These are phyloP conservation scores for Rhipidocladum racemiflorum DNA, from an alignment of 176 grass and related monocot genomes.

Conservation along the genomic window DNA sequence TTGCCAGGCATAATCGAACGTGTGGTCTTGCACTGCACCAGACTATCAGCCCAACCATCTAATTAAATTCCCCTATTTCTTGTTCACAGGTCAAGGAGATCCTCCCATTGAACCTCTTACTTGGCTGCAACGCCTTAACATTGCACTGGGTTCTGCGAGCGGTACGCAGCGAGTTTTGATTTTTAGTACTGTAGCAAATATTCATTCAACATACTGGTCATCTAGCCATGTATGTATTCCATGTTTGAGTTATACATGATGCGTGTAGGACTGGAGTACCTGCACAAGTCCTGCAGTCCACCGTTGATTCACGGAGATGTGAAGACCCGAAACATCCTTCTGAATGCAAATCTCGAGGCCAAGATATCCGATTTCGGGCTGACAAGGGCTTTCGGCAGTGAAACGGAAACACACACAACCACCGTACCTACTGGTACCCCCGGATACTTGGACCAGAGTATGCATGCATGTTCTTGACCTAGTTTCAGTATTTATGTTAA, in stretches of 20 bases:
- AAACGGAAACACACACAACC: slow-evolving; percentile 2
- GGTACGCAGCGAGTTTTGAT: slow-evolving; percentile 2
- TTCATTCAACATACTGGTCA: too few species aligned
- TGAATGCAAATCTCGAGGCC: neutral
- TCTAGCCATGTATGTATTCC: too few species aligned
- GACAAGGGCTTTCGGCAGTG: neutral
- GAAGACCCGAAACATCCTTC: slow-evolving; percentile 25
- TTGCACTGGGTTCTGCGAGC: slow-evolving; percentile 16
- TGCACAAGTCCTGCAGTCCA: slow-evolving; percentile 17
- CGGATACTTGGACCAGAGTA: slow-evolving; percentile 37
- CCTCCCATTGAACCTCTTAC: neutral
- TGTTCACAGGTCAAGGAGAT: neutral
- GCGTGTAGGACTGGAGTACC: slow-evolving; percentile 30
- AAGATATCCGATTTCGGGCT: slow-evolving; percentile 28
- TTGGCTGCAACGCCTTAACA: slow-evolving; percentile 30
- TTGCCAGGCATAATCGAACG: too few species aligned
- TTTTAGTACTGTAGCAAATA: neutral
- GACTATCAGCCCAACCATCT: too few species aligned
- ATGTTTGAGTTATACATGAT: too few species aligned
- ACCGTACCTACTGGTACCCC: neutral
- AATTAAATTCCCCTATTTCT: too few species aligned
- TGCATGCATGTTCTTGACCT: neutral
- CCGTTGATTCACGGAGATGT: slow-evolving; percentile 31
- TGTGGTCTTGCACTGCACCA: too few species aligned
- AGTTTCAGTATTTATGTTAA: neutral